A percentile compares a stretch with the other conserved stretches of the same genome.
phyloP scores from a whole-genome alignment of 441 rosid genomes.

The Mallotus repandus region DNA sequence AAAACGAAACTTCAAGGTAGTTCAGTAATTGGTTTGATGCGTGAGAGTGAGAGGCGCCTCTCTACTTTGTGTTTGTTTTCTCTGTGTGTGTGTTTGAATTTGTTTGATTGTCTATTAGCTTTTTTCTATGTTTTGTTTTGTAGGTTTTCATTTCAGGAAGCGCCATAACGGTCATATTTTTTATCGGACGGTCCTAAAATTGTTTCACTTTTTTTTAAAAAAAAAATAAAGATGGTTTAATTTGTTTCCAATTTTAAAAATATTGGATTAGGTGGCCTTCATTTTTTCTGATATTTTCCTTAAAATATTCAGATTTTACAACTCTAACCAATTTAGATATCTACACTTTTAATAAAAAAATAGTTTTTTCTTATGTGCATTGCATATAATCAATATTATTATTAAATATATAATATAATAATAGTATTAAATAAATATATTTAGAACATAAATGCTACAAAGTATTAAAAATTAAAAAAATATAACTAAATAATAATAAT shows the following conservation, averaged over 20 bases:
- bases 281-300: neutral
- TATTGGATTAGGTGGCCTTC: neutral
- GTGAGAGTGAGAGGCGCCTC: neutral
- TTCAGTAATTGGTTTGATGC: neutral
- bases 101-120: neutral
- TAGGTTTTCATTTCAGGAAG: neutral
- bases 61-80: neutral
- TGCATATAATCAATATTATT: too few species aligned
- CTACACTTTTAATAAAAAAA: too few species aligned
- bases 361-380: too few species aligned
- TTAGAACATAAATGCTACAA: too few species aligned
- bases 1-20: neutral
- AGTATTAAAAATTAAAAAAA: too few species aligned
- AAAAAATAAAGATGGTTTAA: neutral
- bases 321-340: too few species aligned
- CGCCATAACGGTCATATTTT: slow-evolving; percentile 27
- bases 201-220: neutral
- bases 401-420: too few species aligned
- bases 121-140: neutral
- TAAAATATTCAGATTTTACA: neutral
- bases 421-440: too few species aligned
- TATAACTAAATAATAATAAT: too few species aligned
- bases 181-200: slow-evolving; percentile 14
- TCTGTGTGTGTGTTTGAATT: neutral
- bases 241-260: neutral